Conservation (phyloP, 805 yeast genomes). For the Saturnispora halmiae region DNA sequence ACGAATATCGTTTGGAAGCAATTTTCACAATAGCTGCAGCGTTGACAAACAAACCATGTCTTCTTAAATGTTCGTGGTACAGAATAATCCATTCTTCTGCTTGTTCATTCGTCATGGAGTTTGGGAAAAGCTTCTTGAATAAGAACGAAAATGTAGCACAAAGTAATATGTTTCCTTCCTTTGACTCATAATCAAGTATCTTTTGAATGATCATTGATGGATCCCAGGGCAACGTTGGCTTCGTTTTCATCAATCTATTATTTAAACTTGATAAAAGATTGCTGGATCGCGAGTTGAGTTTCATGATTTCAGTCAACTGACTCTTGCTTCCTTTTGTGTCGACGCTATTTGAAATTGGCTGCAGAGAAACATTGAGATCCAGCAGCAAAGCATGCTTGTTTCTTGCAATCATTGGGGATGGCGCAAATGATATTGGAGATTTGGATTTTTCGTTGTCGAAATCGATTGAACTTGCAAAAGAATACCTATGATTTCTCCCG, state of each 20-base stretch:
- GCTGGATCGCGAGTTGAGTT: constrained; percentile 1
- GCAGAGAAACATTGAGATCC: constrained; percentile 12
- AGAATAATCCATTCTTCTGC: constrained; percentile 48
- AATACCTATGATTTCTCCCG: constrained; percentile 17
- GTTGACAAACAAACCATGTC: constrained; percentile 43
- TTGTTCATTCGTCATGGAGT: constrained; percentile 21
- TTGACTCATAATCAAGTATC: constrained; percentile 45
- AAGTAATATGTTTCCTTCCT: constrained; percentile 57
- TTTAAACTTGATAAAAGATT: constrained; percentile 7
- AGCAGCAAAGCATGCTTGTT: constrained; percentile 8
- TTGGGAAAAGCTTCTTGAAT: constrained; percentile 37
- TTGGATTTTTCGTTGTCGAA: constrained; percentile 29
- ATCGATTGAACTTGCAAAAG: constrained; percentile 28
- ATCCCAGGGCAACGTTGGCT: constrained; percentile 42
- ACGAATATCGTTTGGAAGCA: constrained; percentile 24
- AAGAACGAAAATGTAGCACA: constrained; percentile 49
- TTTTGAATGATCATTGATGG: constrained; percentile 40
- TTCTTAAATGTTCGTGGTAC: constrained; percentile 46
- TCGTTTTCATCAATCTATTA: not conserved
- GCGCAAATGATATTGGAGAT: constrained; percentile 17
- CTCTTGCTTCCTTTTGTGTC: constrained; percentile 19
- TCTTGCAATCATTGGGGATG: constrained; percentile 14
- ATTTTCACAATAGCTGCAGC: constrained; percentile 48
- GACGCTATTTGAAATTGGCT: constrained; percentile 10
- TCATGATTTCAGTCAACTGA: constrained; percentile 24